Base-by-base conservation (phyloP, 208 protist species). In the Leishmania major region DNA sequence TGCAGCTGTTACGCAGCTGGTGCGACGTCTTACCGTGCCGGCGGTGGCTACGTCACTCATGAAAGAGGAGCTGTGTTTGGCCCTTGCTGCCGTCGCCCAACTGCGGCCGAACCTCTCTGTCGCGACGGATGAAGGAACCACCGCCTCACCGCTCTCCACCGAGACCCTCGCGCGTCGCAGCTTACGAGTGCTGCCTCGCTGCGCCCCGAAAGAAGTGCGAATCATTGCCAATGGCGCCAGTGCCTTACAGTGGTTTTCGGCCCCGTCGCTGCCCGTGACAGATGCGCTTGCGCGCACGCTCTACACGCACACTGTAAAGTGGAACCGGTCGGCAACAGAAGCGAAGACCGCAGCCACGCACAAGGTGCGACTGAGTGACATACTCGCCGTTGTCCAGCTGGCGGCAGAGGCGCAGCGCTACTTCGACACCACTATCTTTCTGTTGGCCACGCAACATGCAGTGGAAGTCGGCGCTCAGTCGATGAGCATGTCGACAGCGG, bases 41-140 rank as follows among this genome's bases (percentile, higher is more conserved):
- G 70, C 77, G 22, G 84, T 87, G 57, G 83, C 82, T 0, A 13
- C 79, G 1, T 49, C 57, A 4, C 81, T 88, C 53, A 67, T 73
- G 1, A 90, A 90, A 60, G 87, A 90, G 64, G 82, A 96, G 77
- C 73, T 97, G 31, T 96, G 92, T 59, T 84, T 97, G 6, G 86
- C 94, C 0, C 86, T 97, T 55, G 88, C 88, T 25, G 92, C 94
- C 0, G 49, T 92, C 28, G 83, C 80, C 10, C 88, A 88, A 69
- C 83, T 95, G 53, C 71, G 45, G 72, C 79, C 78, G 19, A 40
- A 15, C 19, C 5, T 60, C 5, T 70, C 47, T 15, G 7, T 60
- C 51, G 15, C 80, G 10, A 35, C 75, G 5, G 49, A 47, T 37
- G 37, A 55, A 19, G 66, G 53, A 82, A 75, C 67, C 59, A 85